Conservation (phyloP, 352 stramenopile genomes). For the Pythium scleroteichum region DNA sequence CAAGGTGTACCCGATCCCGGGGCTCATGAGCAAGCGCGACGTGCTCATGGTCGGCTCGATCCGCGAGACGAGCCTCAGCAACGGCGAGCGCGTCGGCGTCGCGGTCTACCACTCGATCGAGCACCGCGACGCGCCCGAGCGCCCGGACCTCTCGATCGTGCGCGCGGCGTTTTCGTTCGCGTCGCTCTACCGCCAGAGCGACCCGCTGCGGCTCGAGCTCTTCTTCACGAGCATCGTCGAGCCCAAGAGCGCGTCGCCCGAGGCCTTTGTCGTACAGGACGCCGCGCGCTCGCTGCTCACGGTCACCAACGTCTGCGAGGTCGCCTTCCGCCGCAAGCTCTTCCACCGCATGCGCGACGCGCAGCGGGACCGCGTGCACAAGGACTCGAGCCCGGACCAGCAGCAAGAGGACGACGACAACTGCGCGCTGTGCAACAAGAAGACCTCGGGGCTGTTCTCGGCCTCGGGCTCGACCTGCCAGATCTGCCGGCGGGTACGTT, state of each 20-base stretch:
- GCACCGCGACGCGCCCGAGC: conserved; percentile 45
- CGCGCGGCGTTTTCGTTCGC: conserved; percentile 46
- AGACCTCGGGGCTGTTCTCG: conserved; percentile 3
- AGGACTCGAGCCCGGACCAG: neutral
- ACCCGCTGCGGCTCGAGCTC: conserved; percentile 40
- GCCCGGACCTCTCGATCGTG: conserved; percentile 34
- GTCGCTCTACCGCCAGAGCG: conserved; percentile 43
- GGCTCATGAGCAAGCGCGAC: conserved; percentile 30
- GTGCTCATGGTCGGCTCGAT: conserved; percentile 11
- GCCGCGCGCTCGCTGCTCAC: conserved; percentile 32
- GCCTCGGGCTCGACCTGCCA: conserved; percentile 2
- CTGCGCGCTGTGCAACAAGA: conserved; percentile 10
- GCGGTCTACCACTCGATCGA: conserved; percentile 54
- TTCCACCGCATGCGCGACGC: conserved; percentile 30
- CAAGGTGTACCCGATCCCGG: conserved; percentile 24
- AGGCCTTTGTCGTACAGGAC: conserved; percentile 48
- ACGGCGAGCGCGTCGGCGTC: conserved; percentile 53
- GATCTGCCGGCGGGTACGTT: conserved; percentile 12
- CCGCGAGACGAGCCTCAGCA: conserved; percentile 23
- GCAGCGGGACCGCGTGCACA: neutral
- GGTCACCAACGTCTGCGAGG: conserved; percentile 19
- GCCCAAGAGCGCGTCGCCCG: conserved; percentile 35
- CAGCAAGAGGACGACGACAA: neutral
- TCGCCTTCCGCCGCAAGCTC: conserved; percentile 45
- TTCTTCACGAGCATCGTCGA: conserved; percentile 50